Evolutionary conservation across 176 grass and related monocot genomes (phyloP), one percentile per base, ranked within the genome.

Genomic region (Zizania latifolia): DNA sequence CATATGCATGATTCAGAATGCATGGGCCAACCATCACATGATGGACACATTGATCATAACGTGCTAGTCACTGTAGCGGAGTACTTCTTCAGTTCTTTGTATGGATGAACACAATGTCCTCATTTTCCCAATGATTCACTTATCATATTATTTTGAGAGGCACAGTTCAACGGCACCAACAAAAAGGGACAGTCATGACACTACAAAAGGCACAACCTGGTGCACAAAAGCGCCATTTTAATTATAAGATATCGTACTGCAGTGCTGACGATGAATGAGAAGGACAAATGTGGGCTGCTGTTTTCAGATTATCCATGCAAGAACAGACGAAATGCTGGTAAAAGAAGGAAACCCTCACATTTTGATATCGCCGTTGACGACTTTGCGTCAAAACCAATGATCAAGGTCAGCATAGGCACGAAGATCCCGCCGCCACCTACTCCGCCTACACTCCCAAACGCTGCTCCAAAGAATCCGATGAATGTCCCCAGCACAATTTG

Each of bases 311-410:
- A 35, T 19, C 8, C 31, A 62, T 35, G 10, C 4, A 65, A 39
- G n/a, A 39, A 39, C 26, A 36, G 24, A 53, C 22, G 48, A 24
- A 16, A 53, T 30, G 27, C 1, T n/a, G 54, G 11, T 8, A 27
- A 62, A 17, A 11, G 61, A 44, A 34, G 0, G 12, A 40, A 32
- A 44, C 0, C 11, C 51, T 80, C 80, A 93, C 86, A 89, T 76
- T 93, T 93, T 11, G 86, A 93, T 33, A 93, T 67, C 0, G 90
- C 83, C 0, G 83, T 71, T 0, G 90, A 71, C 4, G 90, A 93
- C 46, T 93, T 93, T 4, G 83, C 51, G 84, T 89, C 90, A 2
- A 93, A 93, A 4, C 90, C 83, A 14, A 89, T 26, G 29, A 93
- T 78, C 58, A 89, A 38, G 10, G 76, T 81, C n/a, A 93, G 65